Evolutionary conservation across 2,329 filamentous ascomycete genomes (phyloP), one percentile per base, ranked within the genome.

Genomic region (Epichloe gansuensis): DNA sequence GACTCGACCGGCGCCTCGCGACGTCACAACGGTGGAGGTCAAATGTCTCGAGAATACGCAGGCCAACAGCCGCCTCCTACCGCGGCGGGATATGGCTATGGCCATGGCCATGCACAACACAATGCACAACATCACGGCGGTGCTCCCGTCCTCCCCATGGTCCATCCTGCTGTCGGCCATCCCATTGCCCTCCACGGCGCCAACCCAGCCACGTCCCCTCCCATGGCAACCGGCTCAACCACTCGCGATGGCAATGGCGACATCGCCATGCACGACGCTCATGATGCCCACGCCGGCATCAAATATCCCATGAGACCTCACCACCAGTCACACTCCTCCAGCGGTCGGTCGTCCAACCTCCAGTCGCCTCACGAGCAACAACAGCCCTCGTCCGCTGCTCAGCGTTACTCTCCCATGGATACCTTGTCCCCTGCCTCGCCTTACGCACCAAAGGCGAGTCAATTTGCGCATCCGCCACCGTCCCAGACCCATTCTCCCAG

Each of bases 361-460:
- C 85, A 91, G 66, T 86, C 85, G 46, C 73, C 84, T 49, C 82
- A 66, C 52, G 68, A 83, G 48, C 59, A 58, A 63, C 82, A 83
- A 38, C 59, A 56, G 63, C 82, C 87, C 54, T 93, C 89, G 43
- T 77, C 87, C 49, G 88, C 89, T 53, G 87, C 89, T 54, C 87
- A 94, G 67, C 82, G 90, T 64, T 97, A 97, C 71, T 97, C 91
- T 46, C 93, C 91, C 57, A 96, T 96, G 90, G 91, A 95, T 66
- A 80, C 82, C 15, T 74, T 94, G 55, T 89, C 89, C 55, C 87
- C 89, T 41, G 81, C 84, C 36, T 85, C 87, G 52, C 83, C 89
- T 36, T 94, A 94, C 70, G 78, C 80, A 45, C 64, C 76, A 71
- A 71, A 86, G 74, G 66, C 80, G 74, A 76, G 68, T 64, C 71